phyloP scores from a whole-genome alignment of 2,329 filamentous ascomycete genomes.

The Ascochyta lentis region DNA sequence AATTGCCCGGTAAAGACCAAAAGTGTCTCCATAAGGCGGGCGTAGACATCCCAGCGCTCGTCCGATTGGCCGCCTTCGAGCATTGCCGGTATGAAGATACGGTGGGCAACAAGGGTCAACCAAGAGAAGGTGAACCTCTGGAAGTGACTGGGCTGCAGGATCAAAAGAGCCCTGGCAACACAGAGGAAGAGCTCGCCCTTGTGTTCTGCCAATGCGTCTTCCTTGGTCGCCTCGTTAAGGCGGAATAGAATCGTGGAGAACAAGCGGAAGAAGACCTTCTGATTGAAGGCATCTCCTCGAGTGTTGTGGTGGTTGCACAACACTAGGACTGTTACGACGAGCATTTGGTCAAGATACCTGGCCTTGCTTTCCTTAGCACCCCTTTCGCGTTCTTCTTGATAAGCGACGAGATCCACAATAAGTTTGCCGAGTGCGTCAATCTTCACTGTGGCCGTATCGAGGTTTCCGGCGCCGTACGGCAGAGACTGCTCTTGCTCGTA shows the following conservation, averaged over 20 bases:
- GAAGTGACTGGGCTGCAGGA: constrained; percentile 77
- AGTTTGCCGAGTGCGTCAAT: constrained; percentile 85
- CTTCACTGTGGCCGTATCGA: constrained; percentile 66
- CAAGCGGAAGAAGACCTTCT: constrained; percentile 88
- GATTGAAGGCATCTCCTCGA: constrained; percentile 81
- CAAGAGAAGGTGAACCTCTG: constrained; percentile 87
- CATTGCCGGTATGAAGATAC: constrained; percentile 81
- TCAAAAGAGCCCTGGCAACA: constrained; percentile 73
- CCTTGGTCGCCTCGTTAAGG: constrained; percentile 65
- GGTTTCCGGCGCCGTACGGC: constrained; percentile 61
- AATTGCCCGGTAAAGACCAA: constrained; percentile 79
- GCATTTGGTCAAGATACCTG: constrained; percentile 76
- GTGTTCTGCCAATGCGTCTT: constrained; percentile 55
- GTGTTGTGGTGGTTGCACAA: constrained; percentile 85
- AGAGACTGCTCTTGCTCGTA: constrained; percentile 75
- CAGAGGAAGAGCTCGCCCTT: constrained; percentile 73
- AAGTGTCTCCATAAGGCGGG: constrained; percentile 74
- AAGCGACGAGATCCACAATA: constrained; percentile 75
- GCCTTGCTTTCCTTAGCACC: constrained; percentile 69
- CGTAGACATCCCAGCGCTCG: constrained; percentile 77
- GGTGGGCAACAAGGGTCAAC: constrained; percentile 82
- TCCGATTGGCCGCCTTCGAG: constrained; percentile 65
- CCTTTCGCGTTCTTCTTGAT: constrained; percentile 67
- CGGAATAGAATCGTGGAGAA: constrained; percentile 85
- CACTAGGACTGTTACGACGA: constrained; percentile 79